These are phyloP conservation scores for Penicillium dipodomyicola DNA, from an alignment of 495 filamentous ascomycete species.

Conservation along the genomic window DNA sequence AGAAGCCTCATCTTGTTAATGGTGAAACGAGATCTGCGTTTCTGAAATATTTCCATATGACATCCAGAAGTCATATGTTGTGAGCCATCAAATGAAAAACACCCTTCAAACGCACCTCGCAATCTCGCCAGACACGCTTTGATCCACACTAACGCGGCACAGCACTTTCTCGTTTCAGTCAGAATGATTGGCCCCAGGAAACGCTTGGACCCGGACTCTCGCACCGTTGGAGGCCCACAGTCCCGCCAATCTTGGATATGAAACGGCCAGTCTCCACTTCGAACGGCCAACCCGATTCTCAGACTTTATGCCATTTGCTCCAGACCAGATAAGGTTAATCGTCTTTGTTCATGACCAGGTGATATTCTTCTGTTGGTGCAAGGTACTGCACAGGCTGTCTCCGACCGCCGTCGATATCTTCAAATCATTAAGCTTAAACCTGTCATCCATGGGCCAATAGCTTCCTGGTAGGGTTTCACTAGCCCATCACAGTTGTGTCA, in stretches of 20 bases:
- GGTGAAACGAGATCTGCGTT: conserved; percentile 11
- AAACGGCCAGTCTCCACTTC: conserved; percentile 23
- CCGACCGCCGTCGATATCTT: not conserved
- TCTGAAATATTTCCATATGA: conserved; percentile 5
- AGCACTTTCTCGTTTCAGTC: conserved; percentile 1
- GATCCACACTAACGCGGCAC: conserved; percentile 6
- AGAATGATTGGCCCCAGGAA: not conserved
- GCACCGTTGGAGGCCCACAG: conserved; percentile 9
- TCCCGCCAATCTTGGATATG: conserved; percentile 16
- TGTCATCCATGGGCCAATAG: not conserved
- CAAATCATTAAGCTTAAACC: conserved; percentile 17
- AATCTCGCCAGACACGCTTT: not conserved
- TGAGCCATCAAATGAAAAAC: not conserved
- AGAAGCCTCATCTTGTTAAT: not conserved
- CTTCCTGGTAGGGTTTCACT: not conserved
- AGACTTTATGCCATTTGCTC: not conserved
- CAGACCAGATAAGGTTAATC: conserved; percentile 17
- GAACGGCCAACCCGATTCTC: conserved; percentile 5
- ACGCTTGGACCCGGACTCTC: conserved; percentile 7
- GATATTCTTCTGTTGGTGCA: not conserved
- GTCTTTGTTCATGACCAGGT: not conserved
- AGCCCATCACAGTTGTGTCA: not conserved
- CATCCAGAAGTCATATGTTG: not conserved
- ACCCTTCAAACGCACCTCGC: not conserved
- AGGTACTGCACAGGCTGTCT: not conserved